Percentiles rank a stretch among this genome's conserved stretches.
phyloP scores from a whole-genome alignment of 305 asterid genomes.

The Petunia hybrid region DNA sequence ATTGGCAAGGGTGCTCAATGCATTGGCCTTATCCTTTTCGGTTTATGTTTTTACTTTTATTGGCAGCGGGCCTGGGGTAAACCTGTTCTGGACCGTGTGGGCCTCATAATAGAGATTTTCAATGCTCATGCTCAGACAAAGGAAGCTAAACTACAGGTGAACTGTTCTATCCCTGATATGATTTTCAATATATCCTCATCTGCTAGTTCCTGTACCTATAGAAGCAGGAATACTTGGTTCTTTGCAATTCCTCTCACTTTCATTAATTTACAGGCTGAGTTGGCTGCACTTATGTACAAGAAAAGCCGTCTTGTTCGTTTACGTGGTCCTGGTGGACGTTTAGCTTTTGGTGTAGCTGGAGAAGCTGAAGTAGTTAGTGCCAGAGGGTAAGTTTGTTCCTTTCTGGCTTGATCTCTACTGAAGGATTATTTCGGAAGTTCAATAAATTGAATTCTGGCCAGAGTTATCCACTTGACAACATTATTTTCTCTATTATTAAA shows the following conservation, averaged over 20 bases:
- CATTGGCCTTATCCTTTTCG: not conserved
- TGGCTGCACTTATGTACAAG: slow-evolving; percentile 97
- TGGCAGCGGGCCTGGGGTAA: slow-evolving; percentile 79
- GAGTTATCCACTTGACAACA: slow-evolving; percentile 17
- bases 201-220: slow-evolving; percentile 14
- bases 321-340: slow-evolving; percentile 83
- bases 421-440: slow-evolving; percentile 20
- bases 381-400: slow-evolving; percentile 71
- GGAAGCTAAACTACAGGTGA: slow-evolving; percentile 94
- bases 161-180: slow-evolving; percentile 35
- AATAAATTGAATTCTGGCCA: slow-evolving; percentile 23
- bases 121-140: slow-evolving; percentile 99
- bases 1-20: not conserved
- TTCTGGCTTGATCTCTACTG: not conserved
- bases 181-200: not conserved
- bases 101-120: slow-evolving; percentile 91
- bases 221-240: not conserved
- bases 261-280: slow-evolving; percentile 69
- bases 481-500: slow-evolving; percentile 15
- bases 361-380: slow-evolving; percentile 99
- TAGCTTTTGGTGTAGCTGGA: slow-evolving; percentile 78
- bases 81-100: slow-evolving; percentile 94
- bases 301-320: slow-evolving; percentile 94
- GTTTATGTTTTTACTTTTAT: not conserved
- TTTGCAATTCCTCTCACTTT: slow-evolving; percentile 10